phyloP scores from a whole-genome alignment of 2,329 filamentous ascomycete genomes.

The Trichoderma koningiopsis region DNA sequence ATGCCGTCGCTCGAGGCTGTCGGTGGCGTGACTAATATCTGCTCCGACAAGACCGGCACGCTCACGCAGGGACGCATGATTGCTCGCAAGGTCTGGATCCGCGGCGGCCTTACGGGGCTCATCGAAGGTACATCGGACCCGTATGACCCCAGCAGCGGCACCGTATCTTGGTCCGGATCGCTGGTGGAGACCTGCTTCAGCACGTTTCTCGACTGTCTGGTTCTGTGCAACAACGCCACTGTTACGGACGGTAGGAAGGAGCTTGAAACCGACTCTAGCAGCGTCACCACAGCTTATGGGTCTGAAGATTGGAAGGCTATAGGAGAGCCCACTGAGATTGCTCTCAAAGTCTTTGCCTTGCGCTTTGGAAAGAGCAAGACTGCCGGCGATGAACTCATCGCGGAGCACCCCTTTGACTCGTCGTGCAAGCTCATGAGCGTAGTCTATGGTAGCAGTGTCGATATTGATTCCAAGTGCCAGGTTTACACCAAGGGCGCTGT shows the following conservation, averaged over 20 bases:
- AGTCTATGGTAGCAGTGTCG: conserved; percentile 52
- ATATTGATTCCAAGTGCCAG: conserved; percentile 39
- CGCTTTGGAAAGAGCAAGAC: conserved; percentile 61
- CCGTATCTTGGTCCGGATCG: conserved; percentile 48
- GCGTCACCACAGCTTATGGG: conserved; percentile 49
- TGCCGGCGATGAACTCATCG: conserved; percentile 51
- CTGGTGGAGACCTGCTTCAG: conserved; percentile 46
- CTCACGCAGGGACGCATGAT: conserved; percentile 69
- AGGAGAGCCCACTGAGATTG: conserved; percentile 73
- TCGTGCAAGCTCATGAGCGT: conserved; percentile 76
- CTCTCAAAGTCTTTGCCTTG: conserved; percentile 72
- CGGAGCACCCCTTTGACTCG: conserved; percentile 74
- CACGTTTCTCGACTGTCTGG: conserved; percentile 56
- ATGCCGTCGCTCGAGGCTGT: conserved; percentile 67
- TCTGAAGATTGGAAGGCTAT: conserved; percentile 58
- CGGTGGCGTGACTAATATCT: conserved; percentile 70
- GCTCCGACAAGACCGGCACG: conserved; percentile 71
- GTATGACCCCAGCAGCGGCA: conserved; percentile 62
- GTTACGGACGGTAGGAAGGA: conserved; percentile 53
- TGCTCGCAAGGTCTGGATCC: conserved; percentile 63
- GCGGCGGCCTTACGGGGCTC: conserved; percentile 53
- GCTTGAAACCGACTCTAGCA: conserved; percentile 50
- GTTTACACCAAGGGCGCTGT: conserved; percentile 62
- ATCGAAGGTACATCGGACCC: conserved; percentile 60
- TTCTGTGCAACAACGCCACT: conserved; percentile 63